Conservation (phyloP, 306 rosid genomes). For the Erythrophleum fordii region DNA sequence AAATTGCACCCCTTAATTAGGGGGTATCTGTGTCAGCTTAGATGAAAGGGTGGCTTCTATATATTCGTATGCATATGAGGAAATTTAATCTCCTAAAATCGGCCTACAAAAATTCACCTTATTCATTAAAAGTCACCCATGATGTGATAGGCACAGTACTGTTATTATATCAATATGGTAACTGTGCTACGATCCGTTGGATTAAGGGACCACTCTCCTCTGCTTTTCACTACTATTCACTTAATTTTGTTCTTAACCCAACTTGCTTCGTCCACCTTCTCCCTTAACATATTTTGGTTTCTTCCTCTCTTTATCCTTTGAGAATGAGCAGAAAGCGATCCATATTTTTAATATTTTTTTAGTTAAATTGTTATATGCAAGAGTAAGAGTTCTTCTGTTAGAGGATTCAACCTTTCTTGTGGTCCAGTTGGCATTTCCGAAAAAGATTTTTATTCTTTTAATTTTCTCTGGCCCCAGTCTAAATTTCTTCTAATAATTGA, state of each 20-base stretch:
- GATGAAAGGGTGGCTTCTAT: neutral
- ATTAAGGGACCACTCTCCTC: neutral
- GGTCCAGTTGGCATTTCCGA: conserved; percentile 37
- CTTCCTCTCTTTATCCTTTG: too few relatives aligned
- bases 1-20: too few relatives aligned
- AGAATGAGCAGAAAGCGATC: too few relatives aligned
- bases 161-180: conserved; percentile 29
- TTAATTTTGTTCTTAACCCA: conserved; percentile 44
- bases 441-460: conserved; percentile 29
- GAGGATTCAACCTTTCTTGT: conserved; percentile 16
- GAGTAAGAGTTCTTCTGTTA: neutral
- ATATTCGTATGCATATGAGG: neutral
- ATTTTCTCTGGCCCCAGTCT: conserved; percentile 22
- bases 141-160: conserved; percentile 44
- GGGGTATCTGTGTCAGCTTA: conserved; percentile 4
- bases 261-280: too few relatives aligned
- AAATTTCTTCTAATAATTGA: neutral
- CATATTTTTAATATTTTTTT: neutral
- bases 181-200: conserved; percentile 1
- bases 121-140: too few relatives aligned
- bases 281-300: too few relatives aligned
- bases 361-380: too few relatives aligned
- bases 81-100: neutral
- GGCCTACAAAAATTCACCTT: neutral
- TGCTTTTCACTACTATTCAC: conserved; percentile 23